These are phyloP conservation scores for Forsythia viridissima DNA, from an alignment of 257 asterid species.

Conservation along the genomic window DNA sequence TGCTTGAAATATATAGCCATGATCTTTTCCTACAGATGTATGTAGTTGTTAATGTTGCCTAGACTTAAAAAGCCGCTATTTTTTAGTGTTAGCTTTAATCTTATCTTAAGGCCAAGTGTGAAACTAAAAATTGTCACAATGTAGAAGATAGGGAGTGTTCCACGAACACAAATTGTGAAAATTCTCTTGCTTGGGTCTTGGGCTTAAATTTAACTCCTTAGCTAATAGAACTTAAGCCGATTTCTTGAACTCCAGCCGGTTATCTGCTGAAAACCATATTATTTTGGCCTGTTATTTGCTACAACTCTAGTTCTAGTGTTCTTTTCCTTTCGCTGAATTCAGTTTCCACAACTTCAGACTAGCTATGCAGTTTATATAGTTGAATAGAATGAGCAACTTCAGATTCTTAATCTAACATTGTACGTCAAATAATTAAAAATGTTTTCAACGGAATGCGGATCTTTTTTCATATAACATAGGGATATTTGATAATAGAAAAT, in stretches of 20 bases:
- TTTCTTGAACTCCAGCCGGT: not conserved
- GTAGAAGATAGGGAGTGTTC: not conserved
- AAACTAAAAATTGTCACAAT: not conserved
- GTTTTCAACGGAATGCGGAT: not conserved
- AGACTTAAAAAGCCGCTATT: not conserved
- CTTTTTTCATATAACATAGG: not conserved
- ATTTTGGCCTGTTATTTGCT: not conserved
- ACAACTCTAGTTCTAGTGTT: not conserved
- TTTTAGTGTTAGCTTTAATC: constrained; percentile 6
- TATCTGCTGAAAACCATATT: not conserved
- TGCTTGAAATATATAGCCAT: not conserved
- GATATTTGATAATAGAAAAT: not conserved
- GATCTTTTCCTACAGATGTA: not conserved
- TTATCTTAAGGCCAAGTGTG: constrained; percentile 2
- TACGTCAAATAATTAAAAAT: too few relatives aligned
- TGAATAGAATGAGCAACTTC: too few relatives aligned
- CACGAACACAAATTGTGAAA: not conserved
- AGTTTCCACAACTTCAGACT: not conserved
- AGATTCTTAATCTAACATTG: too few relatives aligned
- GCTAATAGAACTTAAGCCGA: not conserved
- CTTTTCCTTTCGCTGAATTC: not conserved
- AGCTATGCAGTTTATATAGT: not conserved
- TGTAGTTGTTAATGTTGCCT: not conserved
- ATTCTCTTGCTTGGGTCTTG: not conserved
- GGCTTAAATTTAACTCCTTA: not conserved